Base-by-base conservation (phyloP, 495 filamentous ascomycete genomes). In the Xylaria cubensis region DNA sequence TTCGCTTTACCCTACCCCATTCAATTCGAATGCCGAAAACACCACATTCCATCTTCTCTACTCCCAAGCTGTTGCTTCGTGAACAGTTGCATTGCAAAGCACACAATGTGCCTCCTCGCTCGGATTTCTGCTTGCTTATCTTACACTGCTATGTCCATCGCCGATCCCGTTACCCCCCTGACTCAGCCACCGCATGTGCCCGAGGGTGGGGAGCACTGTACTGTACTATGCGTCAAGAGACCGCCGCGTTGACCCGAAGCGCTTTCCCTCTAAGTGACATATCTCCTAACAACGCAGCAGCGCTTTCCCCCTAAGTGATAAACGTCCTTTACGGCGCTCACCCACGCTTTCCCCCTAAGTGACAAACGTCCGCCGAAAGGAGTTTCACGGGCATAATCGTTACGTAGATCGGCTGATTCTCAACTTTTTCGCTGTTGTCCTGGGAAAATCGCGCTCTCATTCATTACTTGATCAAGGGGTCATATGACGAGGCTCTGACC, bases 241-340 rank as follows among this genome's bases (percentile, higher is more conserved):
- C 71, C 71, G 55, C 71, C 71, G 71, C 41, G 34, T 73, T 56
- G 42, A 51, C 71, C 71, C 71, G 71, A 42, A 42, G 24, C 55
- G 71, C 71, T 68, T 72, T 72, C 55, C 71, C 71, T 41, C 71
- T 72, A 72, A 72, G 71, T 72, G 71, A 68, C 46, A 72, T 51
- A 72, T 55, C 41, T 55, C 71, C 69, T 71, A 62, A 63, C 53
- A 56, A 39, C 59, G 59, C 50, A 69, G 48, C 42, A 59, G 34
- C 69, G 69, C 69, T 71, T 71, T 71, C 69, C 69, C 68, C 69
- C 67, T 70, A 70, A 70, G 67, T 70, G 67, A 70, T 70, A 70
- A 70, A 70, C 39, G 42, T 26, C 67, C 67, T 59, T 59, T 24
- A 34, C 46, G 63, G 46, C 58, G 58, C 42, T 24, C 32, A 39